A percentile compares a stretch with the other conserved stretches of the same genome.
Conservation (phyloP, 148 eudicot genomes). For the Agrostemma githago region DNA sequence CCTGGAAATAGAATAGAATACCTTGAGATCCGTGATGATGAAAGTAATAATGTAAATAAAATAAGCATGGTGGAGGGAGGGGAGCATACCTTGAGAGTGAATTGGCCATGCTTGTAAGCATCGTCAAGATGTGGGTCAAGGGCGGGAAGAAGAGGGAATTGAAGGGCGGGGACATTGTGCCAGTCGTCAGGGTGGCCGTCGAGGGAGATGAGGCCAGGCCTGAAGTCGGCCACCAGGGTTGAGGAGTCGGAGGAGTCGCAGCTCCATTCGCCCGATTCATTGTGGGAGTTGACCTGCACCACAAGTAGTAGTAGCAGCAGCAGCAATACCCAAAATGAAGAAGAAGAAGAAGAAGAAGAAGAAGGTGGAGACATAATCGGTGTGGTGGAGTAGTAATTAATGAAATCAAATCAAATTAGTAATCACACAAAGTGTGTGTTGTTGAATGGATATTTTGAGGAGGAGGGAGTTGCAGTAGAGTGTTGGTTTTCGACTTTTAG, state of each 20-base stretch:
- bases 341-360: background rate
- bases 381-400: no score
- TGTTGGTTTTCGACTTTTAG: no score
- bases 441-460: no score
- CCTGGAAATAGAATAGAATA: slow-evolving; percentile 37
- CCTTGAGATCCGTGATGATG: background rate
- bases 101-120: slow-evolving; percentile 57
- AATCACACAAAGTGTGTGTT: no score
- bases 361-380: background rate
- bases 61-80: no score
- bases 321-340: background rate
- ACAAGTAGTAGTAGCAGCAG: background rate
- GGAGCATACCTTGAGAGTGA: slow-evolving; percentile 60
- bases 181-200: slow-evolving; percentile 84
- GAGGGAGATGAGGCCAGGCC: slow-evolving; percentile 65
- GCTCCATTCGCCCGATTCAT: slow-evolving; percentile 80
- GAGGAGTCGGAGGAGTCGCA: slow-evolving; percentile 55
- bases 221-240: slow-evolving; percentile 53
- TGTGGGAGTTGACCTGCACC: slow-evolving; percentile 42
- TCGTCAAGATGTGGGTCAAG: slow-evolving; percentile 82
- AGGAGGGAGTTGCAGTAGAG: no score
- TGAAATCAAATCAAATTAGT: no score
- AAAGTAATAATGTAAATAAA: no score
- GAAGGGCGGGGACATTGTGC: slow-evolving; percentile 50
- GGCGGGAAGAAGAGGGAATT: slow-evolving; percentile 71